Evolutionary conservation across 2,329 filamentous ascomycete genomes (phyloP), one percentile per base, ranked within the genome.

Genomic region (Tolypocladium ovalisporum): DNA sequence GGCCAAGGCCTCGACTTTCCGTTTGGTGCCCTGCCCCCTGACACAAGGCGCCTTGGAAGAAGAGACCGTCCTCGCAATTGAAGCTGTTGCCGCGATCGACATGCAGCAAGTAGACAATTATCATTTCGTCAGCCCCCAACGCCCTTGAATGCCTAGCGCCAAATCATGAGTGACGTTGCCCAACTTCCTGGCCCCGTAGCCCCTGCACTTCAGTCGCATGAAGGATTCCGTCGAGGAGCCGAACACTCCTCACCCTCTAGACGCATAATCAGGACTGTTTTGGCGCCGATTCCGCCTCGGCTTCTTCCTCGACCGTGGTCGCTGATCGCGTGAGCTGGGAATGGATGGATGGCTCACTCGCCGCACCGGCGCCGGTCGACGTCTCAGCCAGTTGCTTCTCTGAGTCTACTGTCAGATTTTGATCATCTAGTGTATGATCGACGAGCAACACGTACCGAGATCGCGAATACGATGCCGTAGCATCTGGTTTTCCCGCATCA

Each of bases 401-500:
- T 52, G 10, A 7, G 8, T 5, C 9, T 15, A 10, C 29, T 82
- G 59, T 36, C 15, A 32, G 29, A 7, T 15, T 17, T n/a, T 37
- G 32, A 37, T 56, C 3, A 52, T 9, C 54, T 6, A 12, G 3
- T n/a, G 1, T 1, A 8, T 17, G 5, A 19, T 27, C n/a, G 9
- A n/a, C 24, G 10, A 17, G 29, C 12, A 10, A 13, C 19, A 55
- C 77, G 63, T 73, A 88, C 87, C 87, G 17, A 91, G 73, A 65
- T 91, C 88, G 39, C 86, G 79, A 59, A 91, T 88, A 54, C 89
- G 79, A 68, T 86, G 80, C 60, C 86, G 84, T 55, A 93, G 75
- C 88, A 93, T 91, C 71, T 92, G 88, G 63, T 92, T 93, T 74
- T 92, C 89, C 32, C 89, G 79, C 27, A 85, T 81, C 64, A 93